Evolutionary conservation across 768 basidiomycete species (phyloP).

Genomic region (Suillus subaureus): DNA sequence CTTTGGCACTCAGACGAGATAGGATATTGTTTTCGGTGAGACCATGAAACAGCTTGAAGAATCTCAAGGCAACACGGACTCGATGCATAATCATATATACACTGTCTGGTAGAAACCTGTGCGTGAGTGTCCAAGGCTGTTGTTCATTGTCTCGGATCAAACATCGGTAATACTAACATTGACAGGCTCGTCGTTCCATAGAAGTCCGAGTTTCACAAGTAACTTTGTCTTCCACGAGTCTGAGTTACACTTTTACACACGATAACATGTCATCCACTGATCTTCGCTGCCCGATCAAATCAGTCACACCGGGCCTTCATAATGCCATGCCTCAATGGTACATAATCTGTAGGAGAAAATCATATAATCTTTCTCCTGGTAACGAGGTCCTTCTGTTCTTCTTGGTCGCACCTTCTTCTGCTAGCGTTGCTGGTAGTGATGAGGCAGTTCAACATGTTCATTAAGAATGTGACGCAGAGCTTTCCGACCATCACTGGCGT

Average conservation of each 20-base stretch:
- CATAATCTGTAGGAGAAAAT: constrained; percentile 2
- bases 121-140: constrained; percentile 2
- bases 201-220: constrained; percentile 2
- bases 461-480: constrained; percentile 20
- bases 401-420: constrained; percentile 4
- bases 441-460: constrained; percentile 15
- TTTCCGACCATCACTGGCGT: constrained; percentile 58
- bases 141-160: constrained; percentile 3
- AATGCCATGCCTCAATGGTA: constrained; percentile 4
- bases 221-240: constrained; percentile 5
- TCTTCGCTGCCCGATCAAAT: constrained; percentile 4
- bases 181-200: neutral
- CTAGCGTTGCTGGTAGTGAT: neutral
- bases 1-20: neutral
- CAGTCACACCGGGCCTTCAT: constrained; percentile 1
- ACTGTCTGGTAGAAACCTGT: neutral
- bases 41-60: neutral
- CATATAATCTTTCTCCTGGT: constrained; percentile 24
- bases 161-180: neutral
- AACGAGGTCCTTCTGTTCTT: constrained; percentile 13
- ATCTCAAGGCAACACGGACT: neutral
- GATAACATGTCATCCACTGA: neutral
- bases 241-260: constrained; percentile 8
- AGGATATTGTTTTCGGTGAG: neutral
- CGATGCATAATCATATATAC: neutral